Base-by-base conservation (phyloP, 371 early-diverging fungal genomes). In the Quaeritorhiza haematococci region DNA sequence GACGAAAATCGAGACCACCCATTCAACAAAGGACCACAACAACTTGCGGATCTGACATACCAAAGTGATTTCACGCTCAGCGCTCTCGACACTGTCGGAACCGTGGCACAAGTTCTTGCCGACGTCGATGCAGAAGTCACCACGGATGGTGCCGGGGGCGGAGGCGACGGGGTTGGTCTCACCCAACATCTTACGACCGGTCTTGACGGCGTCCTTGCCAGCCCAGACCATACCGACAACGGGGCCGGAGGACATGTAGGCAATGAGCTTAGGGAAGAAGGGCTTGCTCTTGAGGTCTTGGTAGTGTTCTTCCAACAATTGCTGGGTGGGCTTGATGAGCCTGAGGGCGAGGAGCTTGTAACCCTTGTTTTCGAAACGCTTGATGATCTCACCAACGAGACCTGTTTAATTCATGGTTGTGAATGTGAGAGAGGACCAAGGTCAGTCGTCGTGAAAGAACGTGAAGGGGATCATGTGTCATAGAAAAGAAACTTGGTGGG, bases 101-200 rank as follows among this genome's bases (percentile, higher is more conserved):
- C 98, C 99, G 86, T 99, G 99, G 88, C 93, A 90, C 72, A 99
- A 82, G 89, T 99, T 99, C 59, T 73, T 65, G 41, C 76, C 74
- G 62, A 89, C 87, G 60, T 93, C 94, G 58, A 95, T 84, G 71
- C 89, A 86, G 76, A 85, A 96, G 84, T 99, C 99, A 69, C 98
- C 99, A 79, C 99, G 92, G 85, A 99, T 99, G 78, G 98, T 97
- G 68, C 99, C 99, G 60, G 97, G 92, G 57, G 81, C 84, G 61
- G 94, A 92, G 69, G 87, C 88, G 69, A 92, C 78, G 67, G 86
- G 85, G 73, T 86, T 80, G 58, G 86, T 86, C 63, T 51, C 92
- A 68, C 99, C 99, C 61, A 99, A 86, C 79, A 99, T 83, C 61
- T 81, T 82, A 76, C 99, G 93, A 62, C 96, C 98, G 68, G 88